Conservation (phyloP, 2,329 filamentous ascomycete genomes). For the Fonsecaea monophora region DNA sequence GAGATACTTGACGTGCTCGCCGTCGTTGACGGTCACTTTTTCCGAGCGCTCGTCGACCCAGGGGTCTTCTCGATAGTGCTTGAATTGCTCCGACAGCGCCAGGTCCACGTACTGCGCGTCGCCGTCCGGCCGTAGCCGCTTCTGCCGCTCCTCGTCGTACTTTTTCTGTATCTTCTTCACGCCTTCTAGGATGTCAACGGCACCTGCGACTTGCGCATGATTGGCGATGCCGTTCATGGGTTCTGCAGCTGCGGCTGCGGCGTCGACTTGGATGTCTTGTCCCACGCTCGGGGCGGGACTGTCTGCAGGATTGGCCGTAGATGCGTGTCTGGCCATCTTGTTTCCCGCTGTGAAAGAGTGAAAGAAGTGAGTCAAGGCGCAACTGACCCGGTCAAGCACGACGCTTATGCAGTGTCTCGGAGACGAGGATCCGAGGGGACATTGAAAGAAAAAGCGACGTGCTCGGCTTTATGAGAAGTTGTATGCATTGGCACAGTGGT, state of each 20-base stretch:
- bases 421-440: not conserved
- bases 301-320: conserved; percentile 3
- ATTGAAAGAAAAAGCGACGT: not conserved
- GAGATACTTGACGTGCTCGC: conserved; percentile 27
- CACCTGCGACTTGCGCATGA: not conserved
- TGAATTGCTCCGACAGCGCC: conserved; percentile 22
- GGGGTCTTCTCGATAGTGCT: conserved; percentile 28
- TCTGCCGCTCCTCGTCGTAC: conserved; percentile 31
- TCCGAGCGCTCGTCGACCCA: conserved; percentile 22
- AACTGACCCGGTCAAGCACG: not conserved
- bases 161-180: conserved; percentile 18
- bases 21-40: conserved; percentile 15
- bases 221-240: not conserved
- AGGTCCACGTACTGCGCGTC: conserved; percentile 31
- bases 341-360: not conserved
- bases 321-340: conserved; percentile 14
- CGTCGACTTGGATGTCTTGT: not conserved
- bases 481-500: not conserved
- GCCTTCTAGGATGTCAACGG: not conserved
- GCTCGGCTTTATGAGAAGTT: conserved; percentile 1
- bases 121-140: conserved; percentile 26
- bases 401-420: not conserved
- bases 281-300: not conserved
- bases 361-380: not conserved
- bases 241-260: not conserved